Conservation (phyloP, 352 stramenopile species). For the Pythium oligandrum region DNA sequence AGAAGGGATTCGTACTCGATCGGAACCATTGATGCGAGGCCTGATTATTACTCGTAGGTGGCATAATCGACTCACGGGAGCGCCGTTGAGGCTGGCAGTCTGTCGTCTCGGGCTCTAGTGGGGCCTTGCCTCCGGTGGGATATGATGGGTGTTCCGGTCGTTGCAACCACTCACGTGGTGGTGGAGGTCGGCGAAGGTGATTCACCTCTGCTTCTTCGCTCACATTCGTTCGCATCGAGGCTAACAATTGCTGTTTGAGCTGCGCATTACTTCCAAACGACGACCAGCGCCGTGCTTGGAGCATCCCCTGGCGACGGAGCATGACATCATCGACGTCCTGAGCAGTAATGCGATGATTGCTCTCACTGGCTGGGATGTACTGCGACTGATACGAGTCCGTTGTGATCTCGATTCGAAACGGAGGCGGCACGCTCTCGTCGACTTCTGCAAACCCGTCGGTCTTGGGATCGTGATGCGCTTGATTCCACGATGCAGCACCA, state of each 20-base stretch:
- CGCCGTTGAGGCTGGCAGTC: too few species aligned
- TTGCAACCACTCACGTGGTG: too few species aligned
- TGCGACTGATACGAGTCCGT: conserved; percentile 30
- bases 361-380: conserved; percentile 5
- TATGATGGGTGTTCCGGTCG: too few species aligned
- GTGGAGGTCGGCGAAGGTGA: too few species aligned
- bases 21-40: conserved; percentile 44
- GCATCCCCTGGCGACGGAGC: too few species aligned
- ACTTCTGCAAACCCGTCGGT: conserved; percentile 77
- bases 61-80: too few species aligned
- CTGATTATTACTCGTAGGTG: not conserved
- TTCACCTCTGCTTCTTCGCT: too few species aligned
- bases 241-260: conserved; percentile 7
- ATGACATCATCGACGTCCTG: conserved; percentile 3
- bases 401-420: conserved; percentile 79
- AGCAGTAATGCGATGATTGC: conserved; percentile 5
- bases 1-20: conserved; percentile 52
- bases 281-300: conserved; percentile 22
- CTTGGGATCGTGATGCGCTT: conserved; percentile 66
- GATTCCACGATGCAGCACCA: conserved; percentile 42
- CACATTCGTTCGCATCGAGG: too few species aligned
- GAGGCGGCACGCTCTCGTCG: conserved; percentile 70
- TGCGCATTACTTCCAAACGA: conserved; percentile 48
- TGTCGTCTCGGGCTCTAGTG: too few species aligned
- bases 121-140: too few species aligned